Conservation (phyloP, 2,329 filamentous ascomycete genomes). For the Incumbomyces lentus region DNA sequence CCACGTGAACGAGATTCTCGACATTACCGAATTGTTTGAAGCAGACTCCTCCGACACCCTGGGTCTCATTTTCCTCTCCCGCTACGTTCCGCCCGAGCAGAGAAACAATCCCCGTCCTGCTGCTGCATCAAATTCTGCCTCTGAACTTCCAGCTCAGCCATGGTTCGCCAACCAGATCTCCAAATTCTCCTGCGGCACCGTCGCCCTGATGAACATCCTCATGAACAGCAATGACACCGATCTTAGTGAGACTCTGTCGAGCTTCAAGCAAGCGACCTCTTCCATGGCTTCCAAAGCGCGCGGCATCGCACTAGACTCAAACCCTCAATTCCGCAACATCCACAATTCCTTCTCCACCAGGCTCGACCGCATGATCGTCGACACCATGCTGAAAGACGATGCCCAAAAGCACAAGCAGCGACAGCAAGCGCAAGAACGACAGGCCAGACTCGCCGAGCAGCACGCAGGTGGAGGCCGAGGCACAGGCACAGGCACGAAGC, state of each 20-base stretch:
- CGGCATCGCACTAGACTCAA: conserved; percentile 64
- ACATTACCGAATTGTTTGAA: conserved; percentile 45
- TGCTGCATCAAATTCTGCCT: conserved; percentile 30
- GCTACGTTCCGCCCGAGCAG: conserved; percentile 52
- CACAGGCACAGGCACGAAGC: background rate
- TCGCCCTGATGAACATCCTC: conserved; percentile 84
- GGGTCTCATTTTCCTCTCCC: conserved; percentile 82
- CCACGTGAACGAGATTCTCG: conserved; percentile 66
- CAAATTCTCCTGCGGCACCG: conserved; percentile 79
- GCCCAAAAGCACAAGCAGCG: conserved; percentile 27
- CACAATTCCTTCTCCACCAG: conserved; percentile 80
- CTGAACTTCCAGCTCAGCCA: conserved; percentile 46
- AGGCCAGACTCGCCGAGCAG: conserved; percentile 20
- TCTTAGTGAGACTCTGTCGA: conserved; percentile 58
- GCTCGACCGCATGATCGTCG: conserved; percentile 22
- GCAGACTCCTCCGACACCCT: conserved; percentile 44
- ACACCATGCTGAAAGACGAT: conserved; percentile 42
- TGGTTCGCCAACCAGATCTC: conserved; percentile 95
- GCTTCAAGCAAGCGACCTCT: conserved; percentile 64
- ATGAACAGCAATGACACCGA: conserved; percentile 64
- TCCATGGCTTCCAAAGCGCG: conserved; percentile 60
- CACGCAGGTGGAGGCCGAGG: conserved; percentile 24
- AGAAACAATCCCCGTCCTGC: conserved; percentile 35
- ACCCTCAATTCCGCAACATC: conserved; percentile 64
- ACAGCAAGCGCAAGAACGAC: background rate